A percentile compares a stretch with the other conserved stretches of the same genome.
phyloP scores from a whole-genome alignment of 78 protist species.

The Cyanophora paradoxa region DNA sequence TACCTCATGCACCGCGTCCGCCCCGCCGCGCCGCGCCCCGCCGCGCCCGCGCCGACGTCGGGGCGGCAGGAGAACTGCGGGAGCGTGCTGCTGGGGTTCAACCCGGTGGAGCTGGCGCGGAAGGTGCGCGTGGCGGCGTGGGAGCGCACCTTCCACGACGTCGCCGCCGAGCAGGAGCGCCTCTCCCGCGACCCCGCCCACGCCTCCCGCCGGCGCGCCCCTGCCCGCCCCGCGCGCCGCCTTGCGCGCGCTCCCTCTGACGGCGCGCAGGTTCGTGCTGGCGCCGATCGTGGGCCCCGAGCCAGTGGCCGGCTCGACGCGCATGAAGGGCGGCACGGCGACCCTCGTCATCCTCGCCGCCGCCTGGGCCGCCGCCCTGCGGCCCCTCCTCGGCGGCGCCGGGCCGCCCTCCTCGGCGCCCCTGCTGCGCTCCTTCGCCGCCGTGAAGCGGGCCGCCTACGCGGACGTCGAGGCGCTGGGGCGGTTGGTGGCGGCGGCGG shows the following conservation, averaged over 20 bases:
- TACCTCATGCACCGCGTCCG: neutral
- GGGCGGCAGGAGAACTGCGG: neutral
- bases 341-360: slow-evolving; percentile 56
- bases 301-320: slow-evolving; percentile 74
- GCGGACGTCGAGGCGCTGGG: neutral
- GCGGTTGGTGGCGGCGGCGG: no score
- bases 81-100: slow-evolving; percentile 66
- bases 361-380: neutral
- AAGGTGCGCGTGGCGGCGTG: slow-evolving; percentile 43
- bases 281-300: slow-evolving; percentile 81
- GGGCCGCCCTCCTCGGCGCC: neutral
- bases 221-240: neutral
- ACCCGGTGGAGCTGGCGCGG: slow-evolving; percentile 61
- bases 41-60: no score
- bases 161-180: neutral
- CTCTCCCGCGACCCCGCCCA: neutral
- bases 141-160: slow-evolving; percentile 41
- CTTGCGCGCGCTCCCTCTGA: neutral
- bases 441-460: neutral
- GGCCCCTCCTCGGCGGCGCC: neutral
- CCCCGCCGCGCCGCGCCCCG: no score
- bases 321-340: slow-evolving; percentile 78
- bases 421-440: neutral
- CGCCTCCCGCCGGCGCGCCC: neutral
- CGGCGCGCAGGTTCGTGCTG: no score